phyloP scores from a whole-genome alignment of 2,329 filamentous ascomycete species.

The Xylaria sp. region DNA sequence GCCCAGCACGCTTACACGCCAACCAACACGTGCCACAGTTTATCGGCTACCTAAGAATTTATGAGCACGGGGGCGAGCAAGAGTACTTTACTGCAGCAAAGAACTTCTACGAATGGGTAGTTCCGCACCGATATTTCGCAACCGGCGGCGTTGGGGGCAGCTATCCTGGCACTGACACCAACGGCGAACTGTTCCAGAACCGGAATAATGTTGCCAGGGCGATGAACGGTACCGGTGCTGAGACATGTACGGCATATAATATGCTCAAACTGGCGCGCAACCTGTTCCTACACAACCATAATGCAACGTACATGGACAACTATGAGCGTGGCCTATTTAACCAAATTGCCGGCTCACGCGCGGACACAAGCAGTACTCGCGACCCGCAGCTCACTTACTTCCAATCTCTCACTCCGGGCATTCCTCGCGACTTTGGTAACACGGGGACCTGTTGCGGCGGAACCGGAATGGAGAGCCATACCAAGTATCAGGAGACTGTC shows the following conservation, averaged over 20 bases:
- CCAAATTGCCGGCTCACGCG: slow-evolving; percentile 43
- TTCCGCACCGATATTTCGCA: slow-evolving; percentile 41
- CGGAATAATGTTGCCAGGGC: slow-evolving; percentile 43
- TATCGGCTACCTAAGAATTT: slow-evolving; percentile 41
- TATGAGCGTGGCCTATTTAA: slow-evolving; percentile 44
- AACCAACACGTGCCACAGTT: slow-evolving; percentile 44
- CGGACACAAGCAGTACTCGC: slow-evolving; percentile 29
- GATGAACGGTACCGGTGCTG: slow-evolving; percentile 37
- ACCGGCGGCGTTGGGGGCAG: slow-evolving; percentile 40
- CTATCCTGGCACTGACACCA: slow-evolving; percentile 41
- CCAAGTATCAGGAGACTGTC: slow-evolving; percentile 44
- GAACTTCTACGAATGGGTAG: slow-evolving; percentile 44
- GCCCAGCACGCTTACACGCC: slow-evolving; percentile 39
- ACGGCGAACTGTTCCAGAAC: slow-evolving; percentile 44
- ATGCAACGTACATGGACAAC: slow-evolving; percentile 43
- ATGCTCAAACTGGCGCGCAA: slow-evolving; percentile 43
- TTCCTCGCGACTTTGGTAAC: slow-evolving; percentile 40
- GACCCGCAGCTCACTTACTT: slow-evolving; percentile 43
- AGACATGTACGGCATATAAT: slow-evolving; percentile 44
- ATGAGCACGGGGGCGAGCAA: slow-evolving; percentile 38
- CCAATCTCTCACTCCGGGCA: slow-evolving; percentile 39
- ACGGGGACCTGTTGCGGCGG: slow-evolving; percentile 44
- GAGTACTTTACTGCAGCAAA: slow-evolving; percentile 41
- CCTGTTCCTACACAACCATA: slow-evolving; percentile 42
- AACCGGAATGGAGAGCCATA: slow-evolving; percentile 43